Conservation (phyloP, 2,329 filamentous ascomycete species). For the Stachybotrys chartarum region DNA sequence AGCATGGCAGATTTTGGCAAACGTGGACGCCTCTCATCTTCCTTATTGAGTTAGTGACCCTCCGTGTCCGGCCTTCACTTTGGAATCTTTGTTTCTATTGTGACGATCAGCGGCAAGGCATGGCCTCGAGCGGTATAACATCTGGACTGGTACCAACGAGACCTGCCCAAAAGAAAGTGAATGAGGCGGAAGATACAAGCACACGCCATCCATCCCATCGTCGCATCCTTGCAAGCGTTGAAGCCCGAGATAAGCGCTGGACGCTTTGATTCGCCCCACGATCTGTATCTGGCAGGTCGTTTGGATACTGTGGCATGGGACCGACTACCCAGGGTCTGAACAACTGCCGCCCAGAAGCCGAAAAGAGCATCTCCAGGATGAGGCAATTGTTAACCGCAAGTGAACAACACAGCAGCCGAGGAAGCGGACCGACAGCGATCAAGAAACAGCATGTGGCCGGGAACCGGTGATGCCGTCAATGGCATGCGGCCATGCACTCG, state of each 20-base stretch:
- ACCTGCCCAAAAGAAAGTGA: background rate
- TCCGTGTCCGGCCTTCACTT: background rate
- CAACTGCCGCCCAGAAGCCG: background rate
- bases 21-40: background rate
- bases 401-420: background rate
- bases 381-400: background rate
- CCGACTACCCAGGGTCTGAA: background rate
- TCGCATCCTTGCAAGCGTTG: background rate
- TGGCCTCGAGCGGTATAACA: background rate
- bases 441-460: background rate
- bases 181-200: background rate
- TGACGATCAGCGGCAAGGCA: background rate
- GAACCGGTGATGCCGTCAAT: too few species aligned
- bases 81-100: background rate
- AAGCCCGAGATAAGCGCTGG: background rate
- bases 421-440: background rate
- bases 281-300: background rate
- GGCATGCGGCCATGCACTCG: too few species aligned
- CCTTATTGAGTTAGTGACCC: background rate
- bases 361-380: background rate
- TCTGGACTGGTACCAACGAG: background rate
- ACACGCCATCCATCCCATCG: background rate
- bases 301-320: background rate
- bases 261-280: background rate
- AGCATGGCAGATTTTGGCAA: background rate